These are phyloP conservation scores for Gossypium raimondii DNA, from an alignment of 345 rosid species.

Conservation along the genomic window DNA sequence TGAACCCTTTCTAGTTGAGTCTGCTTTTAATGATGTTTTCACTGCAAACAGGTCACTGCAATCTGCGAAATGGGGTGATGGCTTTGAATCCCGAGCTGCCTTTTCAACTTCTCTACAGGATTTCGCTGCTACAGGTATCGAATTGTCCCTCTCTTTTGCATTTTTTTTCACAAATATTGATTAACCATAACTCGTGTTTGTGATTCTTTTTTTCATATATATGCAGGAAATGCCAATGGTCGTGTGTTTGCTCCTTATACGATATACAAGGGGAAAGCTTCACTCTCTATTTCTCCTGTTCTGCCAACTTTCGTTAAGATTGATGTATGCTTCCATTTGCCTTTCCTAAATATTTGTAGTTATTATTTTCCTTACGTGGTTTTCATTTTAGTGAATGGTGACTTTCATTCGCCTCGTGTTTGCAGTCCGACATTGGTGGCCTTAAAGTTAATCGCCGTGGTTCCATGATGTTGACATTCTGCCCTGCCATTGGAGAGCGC, in stretches of 20 bases:
- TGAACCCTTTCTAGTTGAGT: neutral
- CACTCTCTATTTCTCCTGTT: constrained; percentile 66
- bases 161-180: neutral
- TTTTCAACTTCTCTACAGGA: constrained; percentile 34
- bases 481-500: constrained; percentile 81
- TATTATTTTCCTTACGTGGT: neutral
- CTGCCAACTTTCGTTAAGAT: constrained; percentile 59
- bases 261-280: constrained; percentile 86
- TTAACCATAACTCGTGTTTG: neutral
- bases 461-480: constrained; percentile 64
- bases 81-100: constrained; percentile 33
- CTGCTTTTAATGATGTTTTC: neutral
- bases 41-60: constrained; percentile 32
- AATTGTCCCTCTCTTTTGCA: neutral
- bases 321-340: constrained; percentile 35
- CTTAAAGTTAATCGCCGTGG: constrained; percentile 67
- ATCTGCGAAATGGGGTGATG: constrained; percentile 22
- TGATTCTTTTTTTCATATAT: neutral
- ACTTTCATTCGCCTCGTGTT: constrained; percentile 6
- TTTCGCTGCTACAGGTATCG: constrained; percentile 36
- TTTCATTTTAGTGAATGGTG: neutral
- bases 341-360: neutral
- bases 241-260: constrained; percentile 70
- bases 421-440: constrained; percentile 65
- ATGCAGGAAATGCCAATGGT: constrained; percentile 29